Evolutionary conservation across 805 yeast species (phyloP).

Genomic region (Candida corydali): DNA sequence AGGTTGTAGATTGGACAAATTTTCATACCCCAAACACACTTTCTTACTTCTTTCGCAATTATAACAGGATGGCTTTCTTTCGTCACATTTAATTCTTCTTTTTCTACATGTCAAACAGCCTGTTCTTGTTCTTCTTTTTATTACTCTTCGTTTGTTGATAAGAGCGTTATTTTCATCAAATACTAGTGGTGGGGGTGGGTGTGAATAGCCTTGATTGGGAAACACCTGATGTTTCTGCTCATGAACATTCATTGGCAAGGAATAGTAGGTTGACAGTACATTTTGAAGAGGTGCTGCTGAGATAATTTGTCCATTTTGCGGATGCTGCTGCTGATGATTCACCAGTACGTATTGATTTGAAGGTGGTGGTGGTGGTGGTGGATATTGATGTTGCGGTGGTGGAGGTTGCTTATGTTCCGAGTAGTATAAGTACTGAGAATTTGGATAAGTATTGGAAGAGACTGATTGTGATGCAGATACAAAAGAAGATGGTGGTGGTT

Average conservation of each 20-base stretch:
- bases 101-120: slow-evolving; percentile 74
- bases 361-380: slow-evolving; percentile 7
- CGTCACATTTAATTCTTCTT: slow-evolving; percentile 73
- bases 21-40: slow-evolving; percentile 64
- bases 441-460: background rate
- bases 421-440: background rate
- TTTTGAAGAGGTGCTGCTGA: no score
- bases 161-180: slow-evolving; percentile 27
- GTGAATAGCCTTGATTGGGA: slow-evolving; percentile 3
- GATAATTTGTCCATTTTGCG: no score
- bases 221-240: no score
- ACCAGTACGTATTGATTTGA: slow-evolving; percentile 1
- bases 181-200: slow-evolving; percentile 3
- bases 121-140: slow-evolving; percentile 63
- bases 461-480: slow-evolving; percentile 4
- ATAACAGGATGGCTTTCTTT: slow-evolving; percentile 62
- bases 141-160: slow-evolving; percentile 37
- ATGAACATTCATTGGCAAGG: no score
- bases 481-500: slow-evolving; percentile 3
- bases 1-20: slow-evolving; percentile 12
- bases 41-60: slow-evolving; percentile 66
- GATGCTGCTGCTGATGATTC: no score
- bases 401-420: slow-evolving; percentile 1
- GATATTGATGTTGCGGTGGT: slow-evolving; percentile 3
- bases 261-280: no score